phyloP scores from a whole-genome alignment of 179 eudicot genomes.

The Silene coronaria region DNA sequence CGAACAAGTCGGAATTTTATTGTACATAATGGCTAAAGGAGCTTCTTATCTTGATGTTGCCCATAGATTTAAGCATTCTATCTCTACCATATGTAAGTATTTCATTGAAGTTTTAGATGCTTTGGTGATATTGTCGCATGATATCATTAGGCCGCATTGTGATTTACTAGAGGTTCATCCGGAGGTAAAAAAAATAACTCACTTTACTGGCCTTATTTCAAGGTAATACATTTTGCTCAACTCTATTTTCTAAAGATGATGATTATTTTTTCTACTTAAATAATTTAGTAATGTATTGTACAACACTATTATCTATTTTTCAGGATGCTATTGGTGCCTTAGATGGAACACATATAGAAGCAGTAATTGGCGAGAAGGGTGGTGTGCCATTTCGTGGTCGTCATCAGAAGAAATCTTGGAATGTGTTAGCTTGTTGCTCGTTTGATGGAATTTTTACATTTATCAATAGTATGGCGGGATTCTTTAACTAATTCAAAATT shows the following conservation, averaged over 20 bases:
- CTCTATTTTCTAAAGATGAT: not conserved
- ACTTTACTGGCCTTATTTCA: too few relatives aligned
- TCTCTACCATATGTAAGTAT: not conserved
- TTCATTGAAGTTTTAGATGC: not conserved
- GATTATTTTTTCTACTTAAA: too few relatives aligned
- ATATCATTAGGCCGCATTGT: too few relatives aligned
- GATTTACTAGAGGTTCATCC: too few relatives aligned
- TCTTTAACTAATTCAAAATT: not conserved
- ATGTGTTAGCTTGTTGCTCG: not conserved
- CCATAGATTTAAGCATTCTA: not conserved
- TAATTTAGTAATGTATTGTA: too few relatives aligned
- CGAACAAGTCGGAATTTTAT: too few relatives aligned
- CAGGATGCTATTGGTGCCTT: not conserved
- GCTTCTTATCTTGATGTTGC: slow-evolving; percentile 1
- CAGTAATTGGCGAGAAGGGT: not conserved
- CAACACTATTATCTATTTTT: too few relatives aligned
- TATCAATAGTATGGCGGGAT: not conserved
- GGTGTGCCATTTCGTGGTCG: not conserved
- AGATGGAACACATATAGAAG: too few relatives aligned
- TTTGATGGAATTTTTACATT: slow-evolving; percentile 12
- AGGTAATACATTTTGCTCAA: not conserved
- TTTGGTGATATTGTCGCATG: too few relatives aligned
- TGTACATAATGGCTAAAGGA: slow-evolving; percentile 2
- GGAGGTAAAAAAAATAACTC: too few relatives aligned
- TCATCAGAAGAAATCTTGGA: not conserved